These are phyloP conservation scores for Fonsecaea pedrosoi DNA, from an alignment of 2,329 filamentous ascomycete species.

Conservation along the genomic window DNA sequence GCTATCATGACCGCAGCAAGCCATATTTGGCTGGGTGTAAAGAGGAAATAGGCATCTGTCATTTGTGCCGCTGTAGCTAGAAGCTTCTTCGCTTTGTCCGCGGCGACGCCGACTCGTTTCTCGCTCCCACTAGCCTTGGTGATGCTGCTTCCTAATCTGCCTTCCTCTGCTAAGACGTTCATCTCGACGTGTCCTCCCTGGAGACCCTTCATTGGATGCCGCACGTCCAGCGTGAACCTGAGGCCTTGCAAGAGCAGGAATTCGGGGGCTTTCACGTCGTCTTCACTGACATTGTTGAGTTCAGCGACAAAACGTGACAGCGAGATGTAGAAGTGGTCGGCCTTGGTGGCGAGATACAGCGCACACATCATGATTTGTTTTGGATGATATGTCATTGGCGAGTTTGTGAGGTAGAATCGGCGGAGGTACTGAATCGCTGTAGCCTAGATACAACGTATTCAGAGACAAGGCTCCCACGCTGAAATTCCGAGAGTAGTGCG, in stretches of 20 bases:
- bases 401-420: constrained; percentile 95
- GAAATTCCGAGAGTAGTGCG: neutral
- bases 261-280: constrained; percentile 87
- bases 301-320: constrained; percentile 70
- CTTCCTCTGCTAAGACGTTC: constrained; percentile 67
- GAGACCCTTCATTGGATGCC: constrained; percentile 85
- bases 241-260: constrained; percentile 91
- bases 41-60: constrained; percentile 97
- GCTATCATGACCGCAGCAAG: constrained; percentile 78
- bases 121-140: constrained; percentile 24
- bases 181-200: constrained; percentile 86
- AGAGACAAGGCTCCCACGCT: neutral
- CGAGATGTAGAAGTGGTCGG: constrained; percentile 80
- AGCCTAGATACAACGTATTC: constrained; percentile 53
- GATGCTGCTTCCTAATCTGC: constrained; percentile 43
- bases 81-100: constrained; percentile 73
- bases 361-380: constrained; percentile 87
- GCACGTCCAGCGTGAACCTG: constrained; percentile 90
- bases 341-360: constrained; percentile 92
- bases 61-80: constrained; percentile 81
- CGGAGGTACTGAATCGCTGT: constrained; percentile 89
- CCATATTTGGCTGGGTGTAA: constrained; percentile 92
- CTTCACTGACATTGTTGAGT: constrained; percentile 73
- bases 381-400: constrained; percentile 93
- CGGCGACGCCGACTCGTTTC: constrained; percentile 66